These are phyloP conservation scores for Sporothrix phasma DNA, from an alignment of 2,329 filamentous ascomycete genomes.

Conservation along the genomic window DNA sequence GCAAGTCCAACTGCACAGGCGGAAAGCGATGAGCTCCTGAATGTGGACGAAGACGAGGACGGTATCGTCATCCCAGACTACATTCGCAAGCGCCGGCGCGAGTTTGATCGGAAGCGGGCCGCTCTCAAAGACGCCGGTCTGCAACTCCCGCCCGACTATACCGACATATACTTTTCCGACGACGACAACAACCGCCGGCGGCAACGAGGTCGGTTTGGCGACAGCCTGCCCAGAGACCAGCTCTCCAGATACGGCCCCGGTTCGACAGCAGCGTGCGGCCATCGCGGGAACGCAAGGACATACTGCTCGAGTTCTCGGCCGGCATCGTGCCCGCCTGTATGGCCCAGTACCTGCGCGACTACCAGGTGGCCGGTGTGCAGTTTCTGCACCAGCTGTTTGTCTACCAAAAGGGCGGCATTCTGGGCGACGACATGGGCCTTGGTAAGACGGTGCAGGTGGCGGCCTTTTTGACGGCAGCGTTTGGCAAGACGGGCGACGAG, in stretches of 20 bases:
- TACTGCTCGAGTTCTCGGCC: conserved; percentile 62
- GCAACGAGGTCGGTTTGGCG: background rate
- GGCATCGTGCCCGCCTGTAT: conserved; percentile 81
- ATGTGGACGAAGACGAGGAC: conserved; percentile 19
- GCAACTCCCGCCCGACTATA: conserved; percentile 66
- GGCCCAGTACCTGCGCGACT: conserved; percentile 83
- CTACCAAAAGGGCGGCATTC: conserved; percentile 78
- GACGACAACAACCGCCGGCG: conserved; percentile 31
- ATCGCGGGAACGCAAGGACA: conserved; percentile 61
- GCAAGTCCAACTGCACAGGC: background rate
- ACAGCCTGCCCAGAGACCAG: conserved; percentile 41
- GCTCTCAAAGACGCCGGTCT: conserved; percentile 57
- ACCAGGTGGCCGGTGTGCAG: conserved; percentile 74
- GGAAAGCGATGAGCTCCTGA: conserved; percentile 14
- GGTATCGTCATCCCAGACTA: conserved; percentile 58
- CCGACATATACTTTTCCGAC: conserved; percentile 66
- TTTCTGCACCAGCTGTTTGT: conserved; percentile 87
- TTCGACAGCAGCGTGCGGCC: conserved; percentile 54
- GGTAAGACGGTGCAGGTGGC: conserved; percentile 97
- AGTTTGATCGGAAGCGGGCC: conserved; percentile 55
- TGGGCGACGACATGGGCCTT: conserved; percentile 95
- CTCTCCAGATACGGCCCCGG: conserved; percentile 43
- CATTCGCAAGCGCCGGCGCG: conserved; percentile 53
- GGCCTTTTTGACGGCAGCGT: conserved; percentile 80
- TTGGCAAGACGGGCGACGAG: conserved; percentile 87